Evolutionary conservation across 306 rosid genomes (phyloP).

Genomic region (Pyrus betulifolia): DNA sequence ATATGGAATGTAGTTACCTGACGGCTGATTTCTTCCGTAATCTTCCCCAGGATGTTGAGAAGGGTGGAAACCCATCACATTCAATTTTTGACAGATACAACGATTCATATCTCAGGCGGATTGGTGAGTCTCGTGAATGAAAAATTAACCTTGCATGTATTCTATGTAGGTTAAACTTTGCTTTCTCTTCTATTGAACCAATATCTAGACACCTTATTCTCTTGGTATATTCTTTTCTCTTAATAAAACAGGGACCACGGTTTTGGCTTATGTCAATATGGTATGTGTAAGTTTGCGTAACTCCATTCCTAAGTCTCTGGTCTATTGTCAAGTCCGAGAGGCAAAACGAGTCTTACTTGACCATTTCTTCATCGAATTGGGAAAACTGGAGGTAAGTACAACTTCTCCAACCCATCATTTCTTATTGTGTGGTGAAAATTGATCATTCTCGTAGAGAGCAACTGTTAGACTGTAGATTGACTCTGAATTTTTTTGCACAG

Average conservation of each 20-base stretch:
- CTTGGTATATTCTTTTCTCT: background rate
- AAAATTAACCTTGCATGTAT: background rate
- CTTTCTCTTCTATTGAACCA: background rate
- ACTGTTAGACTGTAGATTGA: background rate
- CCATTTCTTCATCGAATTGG: slow-evolving; percentile 72
- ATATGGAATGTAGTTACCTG: slow-evolving; percentile 88
- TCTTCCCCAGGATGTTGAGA: slow-evolving; percentile 92
- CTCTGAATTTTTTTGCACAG: slow-evolving; percentile 29
- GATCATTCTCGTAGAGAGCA: background rate
- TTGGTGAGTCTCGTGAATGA: slow-evolving; percentile 40
- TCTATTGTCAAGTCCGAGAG: slow-evolving; percentile 87
- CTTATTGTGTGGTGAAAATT: background rate
- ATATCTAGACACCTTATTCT: background rate
- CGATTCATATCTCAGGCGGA: slow-evolving; percentile 80
- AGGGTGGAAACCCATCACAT: slow-evolving; percentile 98
- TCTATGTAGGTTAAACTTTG: background rate
- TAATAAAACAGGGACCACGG: slow-evolving; percentile 49
- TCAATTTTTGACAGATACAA: slow-evolving; percentile 89
- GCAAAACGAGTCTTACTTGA: slow-evolving; percentile 83
- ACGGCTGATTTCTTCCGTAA: slow-evolving; percentile 89
- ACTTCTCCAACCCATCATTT: background rate
- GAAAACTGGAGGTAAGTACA: slow-evolving; percentile 64
- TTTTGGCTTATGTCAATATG: slow-evolving; percentile 78
- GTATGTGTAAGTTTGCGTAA: slow-evolving; percentile 70
- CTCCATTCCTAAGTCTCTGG: slow-evolving; percentile 80